Evolutionary conservation across 176 grass and related monocot genomes (phyloP).

Genomic region (Leersia perrieri): DNA sequence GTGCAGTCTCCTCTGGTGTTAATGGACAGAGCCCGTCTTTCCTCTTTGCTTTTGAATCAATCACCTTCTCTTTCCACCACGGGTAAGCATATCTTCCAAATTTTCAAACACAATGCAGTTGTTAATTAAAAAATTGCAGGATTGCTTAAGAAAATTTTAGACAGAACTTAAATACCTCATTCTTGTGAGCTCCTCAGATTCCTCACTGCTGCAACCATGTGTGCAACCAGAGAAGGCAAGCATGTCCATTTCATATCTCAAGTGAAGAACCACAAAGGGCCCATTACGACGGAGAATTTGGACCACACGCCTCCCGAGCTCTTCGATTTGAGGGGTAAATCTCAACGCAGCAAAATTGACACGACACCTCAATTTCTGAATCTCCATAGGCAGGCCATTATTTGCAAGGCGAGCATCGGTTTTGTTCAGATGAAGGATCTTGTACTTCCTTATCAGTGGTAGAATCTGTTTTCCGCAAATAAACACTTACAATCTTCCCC

Average conservation of each 20-base stretch:
- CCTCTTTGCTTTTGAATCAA: constrained; percentile 68
- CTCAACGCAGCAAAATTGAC: constrained; percentile 77
- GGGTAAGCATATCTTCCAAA: constrained; percentile 86
- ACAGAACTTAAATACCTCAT: constrained; percentile 63
- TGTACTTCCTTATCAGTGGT: constrained; percentile 78
- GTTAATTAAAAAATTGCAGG: background rate
- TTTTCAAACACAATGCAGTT: constrained; percentile 7
- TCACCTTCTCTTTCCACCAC: constrained; percentile 99
- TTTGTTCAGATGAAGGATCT: constrained; percentile 82
- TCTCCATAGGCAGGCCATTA: constrained; percentile 72
- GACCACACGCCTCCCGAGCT: constrained; percentile 68
- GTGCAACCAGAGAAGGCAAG: constrained; percentile 97
- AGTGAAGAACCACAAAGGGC: constrained; percentile 85
- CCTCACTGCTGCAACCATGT: constrained; percentile 66
- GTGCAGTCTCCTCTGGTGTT: constrained; percentile 86
- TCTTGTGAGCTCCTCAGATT: constrained; percentile 76
- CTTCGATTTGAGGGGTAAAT: constrained; percentile 91
- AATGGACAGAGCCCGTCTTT: constrained; percentile 87
- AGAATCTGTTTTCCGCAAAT: constrained; percentile 73
- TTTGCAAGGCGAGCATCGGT: constrained; percentile 87
- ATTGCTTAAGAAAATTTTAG: background rate
- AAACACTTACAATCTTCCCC: constrained; percentile 36
- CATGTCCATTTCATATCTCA: constrained; percentile 99
- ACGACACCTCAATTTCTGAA: constrained; percentile 81
- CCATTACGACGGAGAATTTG: constrained; percentile 67